Conservation (phyloP, 257 asterid genomes). For the Ehretia macrophylla region DNA sequence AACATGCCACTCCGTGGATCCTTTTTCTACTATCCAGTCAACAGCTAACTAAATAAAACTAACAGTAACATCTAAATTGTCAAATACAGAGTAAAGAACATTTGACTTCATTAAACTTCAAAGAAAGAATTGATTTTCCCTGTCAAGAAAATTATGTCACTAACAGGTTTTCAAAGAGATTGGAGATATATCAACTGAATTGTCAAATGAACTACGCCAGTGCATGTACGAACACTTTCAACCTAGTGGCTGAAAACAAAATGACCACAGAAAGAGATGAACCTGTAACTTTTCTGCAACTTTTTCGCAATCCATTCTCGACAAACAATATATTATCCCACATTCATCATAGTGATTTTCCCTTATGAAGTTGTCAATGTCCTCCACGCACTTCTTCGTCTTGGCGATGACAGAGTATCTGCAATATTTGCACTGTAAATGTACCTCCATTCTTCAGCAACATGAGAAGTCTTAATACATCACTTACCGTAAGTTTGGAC, state of each 20-base stretch:
- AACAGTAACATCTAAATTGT: no score
- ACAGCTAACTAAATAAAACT: no score
- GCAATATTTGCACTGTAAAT: constrained; percentile 41
- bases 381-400: constrained; percentile 89
- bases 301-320: constrained; percentile 95
- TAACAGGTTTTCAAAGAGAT: no score
- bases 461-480: not conserved
- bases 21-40: no score
- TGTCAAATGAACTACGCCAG: no score
- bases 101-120: no score
- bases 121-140: no score
- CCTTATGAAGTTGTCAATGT: constrained; percentile 68
- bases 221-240: no score
- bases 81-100: no score
- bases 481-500: constrained; percentile 80
- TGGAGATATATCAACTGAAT: no score
- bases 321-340: constrained; percentile 92
- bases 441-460: not conserved
- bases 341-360: constrained; percentile 86
- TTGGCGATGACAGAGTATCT: constrained; percentile 90
- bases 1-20: no score
- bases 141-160: no score
- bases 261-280: constrained; percentile 15
- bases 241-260: not conserved
- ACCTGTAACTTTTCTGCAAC: constrained; percentile 92